A percentile compares a stretch with the other conserved stretches of the same genome.
Evolutionary conservation across 2,329 filamentous ascomycete species (phyloP).

Genomic region (Neonectria sp.): DNA sequence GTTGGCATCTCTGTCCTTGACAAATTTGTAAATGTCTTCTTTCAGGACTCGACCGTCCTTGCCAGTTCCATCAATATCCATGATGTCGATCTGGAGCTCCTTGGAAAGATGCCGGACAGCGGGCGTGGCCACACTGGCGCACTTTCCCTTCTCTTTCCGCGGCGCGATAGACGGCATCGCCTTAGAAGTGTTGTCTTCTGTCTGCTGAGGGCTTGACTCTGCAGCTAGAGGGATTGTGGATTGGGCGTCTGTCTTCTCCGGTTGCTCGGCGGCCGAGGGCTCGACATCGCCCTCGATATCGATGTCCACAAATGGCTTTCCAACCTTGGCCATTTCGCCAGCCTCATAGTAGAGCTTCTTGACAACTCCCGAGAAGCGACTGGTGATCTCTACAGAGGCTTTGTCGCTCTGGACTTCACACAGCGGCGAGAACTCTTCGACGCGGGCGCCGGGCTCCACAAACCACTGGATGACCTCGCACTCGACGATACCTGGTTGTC

Average conservation of each 20-base stretch:
- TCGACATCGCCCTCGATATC: conserved; percentile 84
- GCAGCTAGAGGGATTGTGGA: conserved; percentile 40
- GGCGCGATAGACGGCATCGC: conserved; percentile 27
- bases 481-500: conserved; percentile 86
- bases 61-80: conserved; percentile 85
- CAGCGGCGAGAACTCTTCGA: conserved; percentile 97
- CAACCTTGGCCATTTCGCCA: conserved; percentile 96
- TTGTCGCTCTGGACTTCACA: conserved; percentile 99
- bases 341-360: conserved; percentile 97
- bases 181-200: conserved; percentile 19
- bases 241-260: conserved; percentile 47
- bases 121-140: conserved; percentile 86
- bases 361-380: conserved; percentile 93
- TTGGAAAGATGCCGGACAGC: conserved; percentile 92
- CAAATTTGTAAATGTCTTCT: conserved; percentile 87
- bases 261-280: conserved; percentile 53
- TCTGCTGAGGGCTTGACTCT: conserved; percentile 32
- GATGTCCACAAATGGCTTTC: conserved; percentile 94
- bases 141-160: conserved; percentile 68
- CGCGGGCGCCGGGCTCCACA: conserved; percentile 92
- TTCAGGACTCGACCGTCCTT: conserved; percentile 93
- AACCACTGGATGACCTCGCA: conserved; percentile 99
- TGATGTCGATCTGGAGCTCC: conserved; percentile 83
- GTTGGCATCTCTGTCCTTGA: conserved; percentile 66
- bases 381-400: conserved; percentile 91